Conservation (phyloP, 2,329 filamentous ascomycete genomes). For the Lecanicillium sp. region DNA sequence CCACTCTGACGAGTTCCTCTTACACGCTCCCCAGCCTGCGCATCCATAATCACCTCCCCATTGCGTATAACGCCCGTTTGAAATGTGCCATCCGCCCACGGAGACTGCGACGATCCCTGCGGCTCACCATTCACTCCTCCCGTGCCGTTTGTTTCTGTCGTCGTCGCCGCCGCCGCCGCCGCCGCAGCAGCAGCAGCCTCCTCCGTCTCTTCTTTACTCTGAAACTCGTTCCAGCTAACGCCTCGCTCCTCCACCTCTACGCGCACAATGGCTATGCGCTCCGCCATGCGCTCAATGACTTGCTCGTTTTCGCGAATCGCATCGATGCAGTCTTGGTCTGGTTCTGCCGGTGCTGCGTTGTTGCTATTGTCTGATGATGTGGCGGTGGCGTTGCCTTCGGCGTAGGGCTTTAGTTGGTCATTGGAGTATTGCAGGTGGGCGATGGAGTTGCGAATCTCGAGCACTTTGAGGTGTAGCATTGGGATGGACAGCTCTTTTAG, state of each 20-base stretch:
- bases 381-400: conserved; percentile 38
- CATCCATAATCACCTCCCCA: conserved; percentile 39
- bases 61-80: conserved; percentile 48
- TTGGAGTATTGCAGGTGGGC: conserved; percentile 68
- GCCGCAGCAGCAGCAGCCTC: conserved; percentile 19
- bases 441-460: conserved; percentile 68
- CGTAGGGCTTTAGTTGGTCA: conserved; percentile 61
- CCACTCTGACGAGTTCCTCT: not conserved
- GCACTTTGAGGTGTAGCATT: conserved; percentile 63
- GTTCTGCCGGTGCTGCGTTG: conserved; percentile 12
- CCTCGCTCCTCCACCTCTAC: conserved; percentile 55
- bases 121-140: no score
- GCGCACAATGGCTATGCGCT: conserved; percentile 55
- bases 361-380: conserved; percentile 7
- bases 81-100: conserved; percentile 58
- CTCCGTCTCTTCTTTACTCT: conserved; percentile 35
- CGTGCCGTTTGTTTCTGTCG: conserved; percentile 13
- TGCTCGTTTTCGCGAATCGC: conserved; percentile 64
- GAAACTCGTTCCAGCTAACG: conserved; percentile 48
- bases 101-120: conserved; percentile 22
- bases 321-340: conserved; percentile 64
- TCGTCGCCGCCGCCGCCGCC: conserved; percentile 5
- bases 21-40: conserved; percentile 11
- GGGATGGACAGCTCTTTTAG: conserved; percentile 57
- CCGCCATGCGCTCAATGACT: conserved; percentile 60